Conservation (phyloP, 495 filamentous ascomycete species). For the Astrothelium macrocarpum region DNA sequence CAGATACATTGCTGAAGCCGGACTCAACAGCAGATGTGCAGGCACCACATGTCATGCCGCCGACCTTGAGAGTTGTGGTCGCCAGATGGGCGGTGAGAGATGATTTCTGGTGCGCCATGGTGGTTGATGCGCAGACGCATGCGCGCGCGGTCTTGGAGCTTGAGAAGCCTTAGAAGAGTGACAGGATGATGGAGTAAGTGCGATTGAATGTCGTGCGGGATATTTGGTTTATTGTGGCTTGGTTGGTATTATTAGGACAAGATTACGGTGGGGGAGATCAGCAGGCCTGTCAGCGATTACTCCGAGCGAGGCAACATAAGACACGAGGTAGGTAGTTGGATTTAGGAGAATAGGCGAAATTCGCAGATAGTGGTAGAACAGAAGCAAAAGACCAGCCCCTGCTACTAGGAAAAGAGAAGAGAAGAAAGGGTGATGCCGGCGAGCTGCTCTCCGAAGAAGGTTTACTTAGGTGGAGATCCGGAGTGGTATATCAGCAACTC, state of each 20-base stretch:
- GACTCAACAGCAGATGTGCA: constrained; percentile 81
- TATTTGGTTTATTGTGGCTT: background rate
- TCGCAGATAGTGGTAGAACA: background rate
- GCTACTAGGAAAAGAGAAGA: background rate
- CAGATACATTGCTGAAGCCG: constrained; percentile 71
- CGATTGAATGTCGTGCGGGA: background rate
- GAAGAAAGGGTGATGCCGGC: background rate
- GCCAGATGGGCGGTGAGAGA: constrained; percentile 52
- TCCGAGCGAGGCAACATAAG: background rate
- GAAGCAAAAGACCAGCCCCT: constrained; percentile 4
- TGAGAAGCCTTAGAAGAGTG: background rate
- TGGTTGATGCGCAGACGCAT: background rate
- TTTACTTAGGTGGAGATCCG: background rate
- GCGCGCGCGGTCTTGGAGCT: background rate
- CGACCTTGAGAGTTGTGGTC: constrained; percentile 81
- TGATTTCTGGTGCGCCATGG: background rate
- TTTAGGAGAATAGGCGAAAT: background rate
- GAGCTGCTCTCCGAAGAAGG: background rate
- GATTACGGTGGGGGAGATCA: background rate
- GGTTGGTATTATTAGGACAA: background rate
- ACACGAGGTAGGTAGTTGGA: background rate
- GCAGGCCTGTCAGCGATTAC: background rate
- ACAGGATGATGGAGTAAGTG: background rate
- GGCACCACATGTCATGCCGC: constrained; percentile 91
- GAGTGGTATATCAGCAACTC: background rate